phyloP scores from a whole-genome alignment of 495 filamentous ascomycete genomes.

The Podospora pseudoanserina region DNA sequence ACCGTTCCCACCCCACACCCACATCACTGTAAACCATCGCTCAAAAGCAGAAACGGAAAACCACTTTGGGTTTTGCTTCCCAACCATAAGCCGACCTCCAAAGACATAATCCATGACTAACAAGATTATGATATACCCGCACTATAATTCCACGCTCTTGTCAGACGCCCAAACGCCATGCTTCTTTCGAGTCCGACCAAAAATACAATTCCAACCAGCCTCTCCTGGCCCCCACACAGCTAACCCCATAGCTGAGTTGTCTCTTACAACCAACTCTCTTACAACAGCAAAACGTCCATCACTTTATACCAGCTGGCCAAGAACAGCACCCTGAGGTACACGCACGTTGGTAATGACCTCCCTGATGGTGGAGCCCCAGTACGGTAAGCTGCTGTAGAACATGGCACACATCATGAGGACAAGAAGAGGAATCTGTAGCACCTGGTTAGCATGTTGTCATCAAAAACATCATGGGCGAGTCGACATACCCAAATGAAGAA shows the following conservation, averaged over 20 bases:
- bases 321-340: not conserved
- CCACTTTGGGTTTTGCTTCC: not conserved
- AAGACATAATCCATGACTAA: not conserved
- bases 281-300: not conserved
- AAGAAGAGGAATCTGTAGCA: slow-evolving; percentile 32
- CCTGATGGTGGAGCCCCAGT: not conserved
- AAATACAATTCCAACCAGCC: not conserved
- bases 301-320: not conserved
- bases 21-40: not conserved
- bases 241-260: not conserved
- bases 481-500: slow-evolving; percentile 78
- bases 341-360: not conserved
- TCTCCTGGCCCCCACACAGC: not conserved
- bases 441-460: not conserved
- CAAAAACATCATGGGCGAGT: not conserved
- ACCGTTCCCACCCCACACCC: not conserved
- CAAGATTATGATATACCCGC: not conserved
- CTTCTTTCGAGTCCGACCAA: not conserved
- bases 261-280: not conserved
- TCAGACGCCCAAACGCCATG: not conserved
- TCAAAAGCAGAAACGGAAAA: not conserved
- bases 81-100: not conserved
- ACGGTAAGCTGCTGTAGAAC: slow-evolving; percentile 24
- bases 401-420: slow-evolving; percentile 24
- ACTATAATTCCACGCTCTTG: not conserved